These are phyloP conservation scores for Rubus idaeus DNA, from an alignment of 306 rosid genomes.

Conservation along the genomic window DNA sequence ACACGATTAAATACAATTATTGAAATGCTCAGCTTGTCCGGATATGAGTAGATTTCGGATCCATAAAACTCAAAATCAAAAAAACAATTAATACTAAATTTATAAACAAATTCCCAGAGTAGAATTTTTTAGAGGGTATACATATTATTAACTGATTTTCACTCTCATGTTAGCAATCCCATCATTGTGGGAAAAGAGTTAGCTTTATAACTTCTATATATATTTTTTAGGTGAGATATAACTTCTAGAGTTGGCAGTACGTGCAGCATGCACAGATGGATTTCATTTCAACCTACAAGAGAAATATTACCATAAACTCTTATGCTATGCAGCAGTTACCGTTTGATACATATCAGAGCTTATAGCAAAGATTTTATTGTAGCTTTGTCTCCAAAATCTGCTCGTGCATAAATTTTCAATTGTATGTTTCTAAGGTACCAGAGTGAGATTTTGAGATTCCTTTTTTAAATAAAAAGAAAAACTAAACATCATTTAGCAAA, in stretches of 20 bases:
- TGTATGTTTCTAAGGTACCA: background rate
- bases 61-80: conserved; percentile 1
- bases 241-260: background rate
- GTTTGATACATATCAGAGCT: background rate
- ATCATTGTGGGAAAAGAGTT: background rate
- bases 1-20: background rate
- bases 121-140: too few species aligned
- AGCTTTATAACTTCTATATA: background rate
- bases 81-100: background rate
- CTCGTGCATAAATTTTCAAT: background rate
- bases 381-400: background rate
- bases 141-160: background rate
- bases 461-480: background rate
- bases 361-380: background rate
- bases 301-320: background rate
- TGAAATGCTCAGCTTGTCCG: background rate
- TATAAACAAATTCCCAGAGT: too few species aligned
- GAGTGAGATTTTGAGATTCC: conserved; percentile 7
- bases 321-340: background rate
- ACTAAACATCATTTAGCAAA: conserved; percentile 7
- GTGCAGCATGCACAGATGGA: background rate
- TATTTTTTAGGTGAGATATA: background rate
- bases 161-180: background rate
- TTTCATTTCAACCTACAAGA: background rate
- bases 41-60: background rate